Conservation (phyloP, 2,329 filamentous ascomycete genomes). For the Cadophora luteo-olivacea region DNA sequence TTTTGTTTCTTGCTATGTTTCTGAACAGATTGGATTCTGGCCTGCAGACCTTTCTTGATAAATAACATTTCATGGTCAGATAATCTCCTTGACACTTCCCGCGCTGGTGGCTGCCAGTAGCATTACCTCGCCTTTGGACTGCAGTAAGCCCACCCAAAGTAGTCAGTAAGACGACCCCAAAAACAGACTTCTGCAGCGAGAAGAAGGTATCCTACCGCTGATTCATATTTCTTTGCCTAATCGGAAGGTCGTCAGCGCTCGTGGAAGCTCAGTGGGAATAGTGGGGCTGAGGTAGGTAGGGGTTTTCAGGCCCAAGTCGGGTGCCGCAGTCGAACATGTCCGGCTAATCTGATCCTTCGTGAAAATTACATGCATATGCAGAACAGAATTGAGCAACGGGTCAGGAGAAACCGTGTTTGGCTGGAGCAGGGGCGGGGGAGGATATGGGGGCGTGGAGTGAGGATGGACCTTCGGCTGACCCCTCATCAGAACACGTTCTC, state of each 20-base stretch:
- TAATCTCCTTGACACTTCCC: neutral
- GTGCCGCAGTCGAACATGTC: neutral
- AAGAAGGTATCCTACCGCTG: neutral
- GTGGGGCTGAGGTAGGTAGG: neutral
- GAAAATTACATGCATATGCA: neutral
- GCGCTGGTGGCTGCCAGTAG: neutral
- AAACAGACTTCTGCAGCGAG: neutral
- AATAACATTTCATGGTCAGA: neutral
- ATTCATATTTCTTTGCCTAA: neutral
- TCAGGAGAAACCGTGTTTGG: neutral
- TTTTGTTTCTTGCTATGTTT: neutral
- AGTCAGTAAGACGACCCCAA: neutral
- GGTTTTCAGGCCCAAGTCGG: neutral
- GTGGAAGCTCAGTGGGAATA: neutral
- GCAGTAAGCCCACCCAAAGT: neutral
- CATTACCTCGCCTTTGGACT: neutral
- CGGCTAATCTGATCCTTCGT: neutral
- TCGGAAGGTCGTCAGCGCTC: too few relatives aligned
- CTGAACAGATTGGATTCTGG: neutral
- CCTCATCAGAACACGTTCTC: neutral
- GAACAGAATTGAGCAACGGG: neutral
- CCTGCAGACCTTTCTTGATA: neutral
- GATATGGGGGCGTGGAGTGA: neutral
- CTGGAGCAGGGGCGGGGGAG: neutral
- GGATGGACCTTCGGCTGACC: neutral